Conservation (phyloP, 495 filamentous ascomycete species). For the Glutinoglossum americanum region DNA sequence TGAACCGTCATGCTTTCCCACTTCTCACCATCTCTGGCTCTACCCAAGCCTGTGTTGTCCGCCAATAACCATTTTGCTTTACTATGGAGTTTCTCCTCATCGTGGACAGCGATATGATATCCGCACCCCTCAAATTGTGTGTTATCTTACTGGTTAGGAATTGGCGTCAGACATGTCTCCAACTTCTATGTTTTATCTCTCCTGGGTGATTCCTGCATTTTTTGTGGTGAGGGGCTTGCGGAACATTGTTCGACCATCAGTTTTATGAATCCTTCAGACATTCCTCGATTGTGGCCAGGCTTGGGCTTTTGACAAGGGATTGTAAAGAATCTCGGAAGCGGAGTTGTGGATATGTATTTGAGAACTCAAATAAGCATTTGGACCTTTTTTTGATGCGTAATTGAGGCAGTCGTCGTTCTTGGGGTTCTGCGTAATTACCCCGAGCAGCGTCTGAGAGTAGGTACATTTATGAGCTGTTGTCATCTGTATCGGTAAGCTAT, state of each 20-base stretch:
- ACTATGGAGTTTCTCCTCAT: background rate
- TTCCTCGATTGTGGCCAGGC: background rate
- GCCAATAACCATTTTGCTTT: background rate
- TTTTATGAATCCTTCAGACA: background rate
- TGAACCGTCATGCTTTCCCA: background rate
- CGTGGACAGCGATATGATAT: background rate
- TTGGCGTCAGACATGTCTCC: background rate
- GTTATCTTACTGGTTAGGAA: background rate
- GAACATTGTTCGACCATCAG: background rate
- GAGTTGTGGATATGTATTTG: background rate
- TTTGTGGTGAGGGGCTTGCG: background rate
- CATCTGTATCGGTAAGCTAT: no score
- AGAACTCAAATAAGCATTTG: constrained; percentile 1
- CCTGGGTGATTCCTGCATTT: background rate
- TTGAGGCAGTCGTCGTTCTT: no score
- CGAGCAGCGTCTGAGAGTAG: no score
- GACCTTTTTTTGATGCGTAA: background rate
- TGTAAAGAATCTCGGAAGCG: background rate
- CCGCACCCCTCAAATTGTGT: background rate
- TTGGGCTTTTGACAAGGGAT: background rate
- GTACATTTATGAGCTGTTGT: no score
- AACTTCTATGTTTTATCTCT: background rate
- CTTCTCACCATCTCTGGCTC: background rate
- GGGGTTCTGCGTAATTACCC: no score
- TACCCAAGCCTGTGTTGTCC: background rate